A percentile compares a stretch with the other conserved stretches of the same genome.
These are phyloP conservation scores for Plasmodium adleri DNA, from an alignment of 169 alveolate genomes.

Conservation along the genomic window DNA sequence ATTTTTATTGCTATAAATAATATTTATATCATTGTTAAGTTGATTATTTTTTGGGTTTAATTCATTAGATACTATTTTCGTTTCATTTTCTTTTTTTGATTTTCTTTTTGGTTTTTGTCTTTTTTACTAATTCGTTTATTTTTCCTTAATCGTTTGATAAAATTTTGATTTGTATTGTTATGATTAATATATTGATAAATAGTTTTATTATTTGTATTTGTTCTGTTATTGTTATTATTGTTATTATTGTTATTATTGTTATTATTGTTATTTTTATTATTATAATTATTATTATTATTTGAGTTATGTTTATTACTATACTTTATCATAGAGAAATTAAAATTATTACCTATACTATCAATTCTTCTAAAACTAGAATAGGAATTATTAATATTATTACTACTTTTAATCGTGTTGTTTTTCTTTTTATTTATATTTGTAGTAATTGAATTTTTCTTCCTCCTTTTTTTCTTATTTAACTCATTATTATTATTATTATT, in stretches of 20 bases:
- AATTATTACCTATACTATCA: slow-evolving; percentile 25
- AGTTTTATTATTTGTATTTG: background rate
- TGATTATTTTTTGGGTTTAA: too few species aligned
- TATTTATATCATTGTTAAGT: too few species aligned
- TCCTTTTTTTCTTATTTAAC: background rate
- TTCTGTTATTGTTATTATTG: background rate
- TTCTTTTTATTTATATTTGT: background rate
- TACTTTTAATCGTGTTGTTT: background rate
- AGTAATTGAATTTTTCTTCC: background rate
- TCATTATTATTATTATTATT: background rate
- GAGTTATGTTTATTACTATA: slow-evolving; percentile 28
- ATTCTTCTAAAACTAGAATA: background rate
- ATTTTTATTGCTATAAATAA: too few species aligned
- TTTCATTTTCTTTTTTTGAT: too few species aligned
- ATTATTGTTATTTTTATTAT: background rate
- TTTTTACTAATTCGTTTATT: too few species aligned
- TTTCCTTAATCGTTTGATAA: background rate
- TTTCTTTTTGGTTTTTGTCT: too few species aligned
- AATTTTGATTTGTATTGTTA: background rate
- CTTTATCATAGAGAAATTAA: slow-evolving; percentile 40
- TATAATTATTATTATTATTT: slow-evolving; percentile 10
- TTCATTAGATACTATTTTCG: too few species aligned
- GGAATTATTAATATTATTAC: background rate
- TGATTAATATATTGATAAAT: background rate
- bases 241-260: background rate